These are phyloP conservation scores for Spathaspora sp. DNA, from an alignment of 1,139 yeast species.

Conservation along the genomic window DNA sequence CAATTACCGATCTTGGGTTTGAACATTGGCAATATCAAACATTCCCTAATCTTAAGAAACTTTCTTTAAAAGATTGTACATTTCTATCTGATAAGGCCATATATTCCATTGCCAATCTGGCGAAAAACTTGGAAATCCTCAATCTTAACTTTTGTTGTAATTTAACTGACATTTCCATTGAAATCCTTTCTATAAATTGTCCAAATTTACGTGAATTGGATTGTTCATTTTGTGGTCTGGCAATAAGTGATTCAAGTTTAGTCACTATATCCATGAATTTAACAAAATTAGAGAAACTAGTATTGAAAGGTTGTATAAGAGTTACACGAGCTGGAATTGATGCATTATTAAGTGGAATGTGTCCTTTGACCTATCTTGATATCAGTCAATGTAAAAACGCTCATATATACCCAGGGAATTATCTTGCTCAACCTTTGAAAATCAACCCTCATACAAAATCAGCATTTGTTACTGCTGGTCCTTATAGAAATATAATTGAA, in stretches of 20 bases:
- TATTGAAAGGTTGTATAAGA: slow-evolving; percentile 67
- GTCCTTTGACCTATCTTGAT: slow-evolving; percentile 54
- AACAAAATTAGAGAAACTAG: slow-evolving; percentile 45
- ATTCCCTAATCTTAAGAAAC: slow-evolving; percentile 51
- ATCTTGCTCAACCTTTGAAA: slow-evolving; percentile 54
- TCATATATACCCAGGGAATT: slow-evolving; percentile 54
- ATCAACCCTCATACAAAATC: slow-evolving; percentile 51
- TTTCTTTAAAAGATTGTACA: slow-evolving; percentile 70
- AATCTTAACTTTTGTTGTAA: slow-evolving; percentile 77
- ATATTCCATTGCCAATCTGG: slow-evolving; percentile 59
- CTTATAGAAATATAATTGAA: slow-evolving; percentile 54
- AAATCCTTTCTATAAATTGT: slow-evolving; percentile 64
- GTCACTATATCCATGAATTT: slow-evolving; percentile 61
- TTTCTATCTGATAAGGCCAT: slow-evolving; percentile 67
- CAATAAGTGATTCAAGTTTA: slow-evolving; percentile 71
- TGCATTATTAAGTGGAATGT: slow-evolving; percentile 56
- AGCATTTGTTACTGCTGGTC: slow-evolving; percentile 59
- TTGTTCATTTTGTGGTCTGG: slow-evolving; percentile 74
- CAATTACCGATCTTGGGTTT: slow-evolving; percentile 74
- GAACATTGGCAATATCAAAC: slow-evolving; percentile 58
- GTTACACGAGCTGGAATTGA: slow-evolving; percentile 77
- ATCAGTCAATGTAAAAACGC: slow-evolving; percentile 71
- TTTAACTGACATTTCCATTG: slow-evolving; percentile 65
- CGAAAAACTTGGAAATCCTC: slow-evolving; percentile 54
- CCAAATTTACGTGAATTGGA: slow-evolving; percentile 53